phyloP scores from a whole-genome alignment of 306 rosid genomes.

The Mimosa pudica region DNA sequence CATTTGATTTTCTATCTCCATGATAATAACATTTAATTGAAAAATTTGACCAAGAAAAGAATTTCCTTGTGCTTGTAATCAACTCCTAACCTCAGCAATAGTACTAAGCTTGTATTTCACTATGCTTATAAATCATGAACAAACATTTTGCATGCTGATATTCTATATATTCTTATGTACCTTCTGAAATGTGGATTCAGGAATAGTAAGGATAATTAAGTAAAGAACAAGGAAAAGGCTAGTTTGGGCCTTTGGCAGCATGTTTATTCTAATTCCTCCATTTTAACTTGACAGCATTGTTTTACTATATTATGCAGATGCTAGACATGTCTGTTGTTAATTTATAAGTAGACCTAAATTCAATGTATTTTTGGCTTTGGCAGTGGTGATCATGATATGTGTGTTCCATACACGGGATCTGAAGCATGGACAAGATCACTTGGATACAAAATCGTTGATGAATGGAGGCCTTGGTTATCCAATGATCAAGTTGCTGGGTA shows the following conservation, averaged over 20 bases:
- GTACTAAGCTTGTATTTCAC: neutral
- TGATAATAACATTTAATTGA: neutral
- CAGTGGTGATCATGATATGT: constrained; percentile 97
- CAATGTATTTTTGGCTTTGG: constrained; percentile 10
- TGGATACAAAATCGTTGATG: constrained; percentile 72
- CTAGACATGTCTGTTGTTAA: neutral
- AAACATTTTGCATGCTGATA: neutral
- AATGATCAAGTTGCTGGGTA: constrained; percentile 90
- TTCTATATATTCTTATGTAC: neutral
- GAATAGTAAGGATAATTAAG: no score
- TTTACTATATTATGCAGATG: neutral
- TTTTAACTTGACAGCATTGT: neutral
- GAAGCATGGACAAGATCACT: constrained; percentile 86
- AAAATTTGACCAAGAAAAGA: neutral
- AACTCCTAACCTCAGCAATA: neutral
- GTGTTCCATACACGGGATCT: constrained; percentile 88
- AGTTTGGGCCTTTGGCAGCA: no score
- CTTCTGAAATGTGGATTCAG: no score
- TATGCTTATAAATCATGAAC: neutral
- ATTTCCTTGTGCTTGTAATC: neutral
- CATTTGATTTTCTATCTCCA: neutral
- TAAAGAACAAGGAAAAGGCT: no score
- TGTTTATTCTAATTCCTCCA: no score
- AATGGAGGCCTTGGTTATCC: constrained; percentile 90
- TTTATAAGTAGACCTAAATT: neutral